Evolutionary conservation across 2,329 filamentous ascomycete genomes (phyloP), one percentile per base, ranked within the genome.

Genomic region (Colletotrichum limetticola): DNA sequence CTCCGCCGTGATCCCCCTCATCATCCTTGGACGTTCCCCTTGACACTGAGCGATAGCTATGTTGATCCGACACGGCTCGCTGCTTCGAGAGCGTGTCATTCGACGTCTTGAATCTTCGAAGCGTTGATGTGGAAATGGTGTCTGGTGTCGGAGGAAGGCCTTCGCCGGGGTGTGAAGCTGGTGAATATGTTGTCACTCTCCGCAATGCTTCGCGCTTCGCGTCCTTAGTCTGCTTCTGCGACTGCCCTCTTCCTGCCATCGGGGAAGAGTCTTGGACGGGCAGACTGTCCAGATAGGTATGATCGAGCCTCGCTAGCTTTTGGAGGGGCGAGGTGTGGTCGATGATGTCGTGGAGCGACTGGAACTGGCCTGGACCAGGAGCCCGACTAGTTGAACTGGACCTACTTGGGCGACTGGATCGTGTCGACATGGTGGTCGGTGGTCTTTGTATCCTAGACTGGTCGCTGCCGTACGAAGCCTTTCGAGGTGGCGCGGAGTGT

Each of bases 91-190:
- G 77, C 0, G 85, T 85, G 56, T 90, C 88, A 66, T 86, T 84
- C 0, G 88, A 90, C 60, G 83, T 85, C 74, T 89, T 84, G 71
- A 85, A 87, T 16, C 84, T 83, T 6, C 85, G 83, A 42, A 91
- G 81, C 0, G 88, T 89, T 1, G 87, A 87, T 2, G 87, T 89
- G 1, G 89, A 89, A 24, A 90, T 88, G 0, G 89, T 91, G 75
- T 91, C 89, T 0, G 89, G 89, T 0, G 89, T 91, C 0, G 89
- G 89, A 11, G 89, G 89, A 1, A 91, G 80, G 22, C 80, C 80
- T 22, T 85, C 83, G 1, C 85, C 72, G 76, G 82, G 80, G 83
- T 85, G 74, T 80, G 82, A 74, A 77, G 82, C 72, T 69, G 82
- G 77, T n/a, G 83, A 83, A 35, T 88, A 86, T 0, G 88, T 90